Evolutionary conservation across 2,329 filamentous ascomycete species (phyloP).

Genomic region (Blastomyces gilchristii): DNA sequence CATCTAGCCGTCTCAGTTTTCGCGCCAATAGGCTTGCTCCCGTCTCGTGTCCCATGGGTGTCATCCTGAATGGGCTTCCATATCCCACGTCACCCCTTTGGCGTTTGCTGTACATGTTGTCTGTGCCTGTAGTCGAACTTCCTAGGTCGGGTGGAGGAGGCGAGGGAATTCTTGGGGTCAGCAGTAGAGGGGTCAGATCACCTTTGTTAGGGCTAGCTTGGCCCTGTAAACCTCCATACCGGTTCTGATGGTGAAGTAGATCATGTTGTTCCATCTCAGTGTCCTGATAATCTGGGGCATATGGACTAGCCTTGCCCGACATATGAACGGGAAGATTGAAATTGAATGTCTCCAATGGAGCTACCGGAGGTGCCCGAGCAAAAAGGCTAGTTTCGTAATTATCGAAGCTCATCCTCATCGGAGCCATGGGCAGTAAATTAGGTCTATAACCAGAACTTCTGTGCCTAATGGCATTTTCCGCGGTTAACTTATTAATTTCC

Average conservation of each 20-base stretch:
- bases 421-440: constrained; percentile 15
- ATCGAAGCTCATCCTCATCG: constrained; percentile 4
- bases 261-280: neutral
- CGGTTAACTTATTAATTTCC: constrained; percentile 44
- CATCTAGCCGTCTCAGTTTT: constrained; percentile 53
- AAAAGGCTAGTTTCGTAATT: neutral
- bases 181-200: neutral
- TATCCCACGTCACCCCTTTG: constrained; percentile 55
- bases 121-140: constrained; percentile 23
- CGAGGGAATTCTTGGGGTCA: constrained; percentile 11
- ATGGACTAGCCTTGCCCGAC: neutral
- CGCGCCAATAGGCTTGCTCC: constrained; percentile 61
- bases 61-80: constrained; percentile 41
- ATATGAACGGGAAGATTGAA: constrained; percentile 20
- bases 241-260: neutral
- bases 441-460: constrained; percentile 44
- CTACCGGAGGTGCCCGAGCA: neutral
- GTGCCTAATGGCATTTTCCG: constrained; percentile 50
- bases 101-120: constrained; percentile 54
- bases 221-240: neutral
- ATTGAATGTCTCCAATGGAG: constrained; percentile 14
- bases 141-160: neutral
- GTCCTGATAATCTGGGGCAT: neutral
- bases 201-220: neutral
- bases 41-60: constrained; percentile 32